Evolutionary conservation across 345 rosid species (phyloP).

Genomic region (Gossypium sturtianum): DNA sequence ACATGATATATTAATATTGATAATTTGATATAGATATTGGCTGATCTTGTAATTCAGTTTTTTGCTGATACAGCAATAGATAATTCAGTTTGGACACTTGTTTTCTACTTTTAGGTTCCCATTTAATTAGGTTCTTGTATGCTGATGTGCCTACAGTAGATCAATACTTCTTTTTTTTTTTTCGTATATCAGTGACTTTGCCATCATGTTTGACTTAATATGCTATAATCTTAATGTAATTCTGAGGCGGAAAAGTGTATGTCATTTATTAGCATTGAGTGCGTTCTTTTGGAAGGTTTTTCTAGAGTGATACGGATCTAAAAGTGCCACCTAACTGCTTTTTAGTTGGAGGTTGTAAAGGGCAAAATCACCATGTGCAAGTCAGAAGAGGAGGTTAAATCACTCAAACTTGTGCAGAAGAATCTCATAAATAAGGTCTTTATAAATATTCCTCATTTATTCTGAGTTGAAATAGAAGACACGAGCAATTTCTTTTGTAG

Average conservation of each 20-base stretch:
- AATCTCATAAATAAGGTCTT: conserved; percentile 80
- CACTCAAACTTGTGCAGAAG: conserved; percentile 72
- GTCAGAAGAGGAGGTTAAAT: conserved; percentile 67
- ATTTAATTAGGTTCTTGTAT: neutral
- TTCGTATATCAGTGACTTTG: neutral
- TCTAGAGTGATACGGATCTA: neutral
- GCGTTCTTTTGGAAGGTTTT: conserved; percentile 11
- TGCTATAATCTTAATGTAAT: neutral
- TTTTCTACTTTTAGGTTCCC: neutral
- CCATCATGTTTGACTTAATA: neutral
- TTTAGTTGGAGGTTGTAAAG: conserved; percentile 71
- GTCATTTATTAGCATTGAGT: neutral
- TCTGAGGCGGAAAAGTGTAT: neutral
- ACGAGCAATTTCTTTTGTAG: neutral
- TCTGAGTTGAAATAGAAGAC: neutral
- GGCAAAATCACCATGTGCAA: conserved; percentile 53
- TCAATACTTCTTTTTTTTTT: neutral
- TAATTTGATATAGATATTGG: neutral
- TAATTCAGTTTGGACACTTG: neutral
- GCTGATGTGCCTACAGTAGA: conserved; percentile 1
- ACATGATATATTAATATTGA: neutral
- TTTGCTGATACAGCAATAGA: neutral
- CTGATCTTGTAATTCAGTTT: neutral
- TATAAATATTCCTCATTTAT: conserved; percentile 1
- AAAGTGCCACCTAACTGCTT: conserved; percentile 16